Percentiles rank a stretch among this genome's conserved stretches.
Evolutionary conservation across 345 rosid genomes (phyloP).

Genomic region (Eucalyptus pumila): DNA sequence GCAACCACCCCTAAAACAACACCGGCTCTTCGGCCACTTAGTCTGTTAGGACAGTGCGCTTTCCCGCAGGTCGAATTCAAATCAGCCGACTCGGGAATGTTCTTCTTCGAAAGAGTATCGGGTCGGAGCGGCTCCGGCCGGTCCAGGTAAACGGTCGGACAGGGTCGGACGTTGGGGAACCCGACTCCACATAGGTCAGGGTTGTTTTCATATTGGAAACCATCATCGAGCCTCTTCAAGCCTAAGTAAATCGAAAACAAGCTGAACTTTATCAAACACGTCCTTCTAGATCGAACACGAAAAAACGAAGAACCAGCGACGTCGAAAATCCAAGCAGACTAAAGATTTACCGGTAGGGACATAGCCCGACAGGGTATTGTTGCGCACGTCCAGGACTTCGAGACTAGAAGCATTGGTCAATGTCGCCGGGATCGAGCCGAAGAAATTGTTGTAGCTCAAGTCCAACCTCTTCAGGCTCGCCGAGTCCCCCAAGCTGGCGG

Average conservation of each 20-base stretch:
- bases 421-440: constrained; percentile 74
- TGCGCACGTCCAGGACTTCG: constrained; percentile 65
- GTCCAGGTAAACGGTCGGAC: constrained; percentile 28
- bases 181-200: constrained; percentile 69
- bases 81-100: constrained; percentile 61
- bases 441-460: constrained; percentile 71
- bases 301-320: not conserved
- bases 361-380: constrained; percentile 76
- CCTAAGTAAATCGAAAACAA: constrained; percentile 21
- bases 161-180: constrained; percentile 35
- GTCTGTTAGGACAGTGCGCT: constrained; percentile 11
- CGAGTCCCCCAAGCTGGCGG: constrained; percentile 80
- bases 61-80: constrained; percentile 33
- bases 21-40: constrained; percentile 21
- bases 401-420: constrained; percentile 53
- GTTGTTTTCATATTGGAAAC: constrained; percentile 72
- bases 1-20: constrained; percentile 38
- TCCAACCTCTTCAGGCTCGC: constrained; percentile 58
- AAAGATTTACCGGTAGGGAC: constrained; percentile 57
- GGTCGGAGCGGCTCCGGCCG: constrained; percentile 70
- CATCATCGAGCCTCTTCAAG: constrained; percentile 52
- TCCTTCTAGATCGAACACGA: not conserved
- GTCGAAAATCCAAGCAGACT: not conserved
- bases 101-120: constrained; percentile 11
- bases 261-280: not conserved